Conservation (phyloP, 2,329 filamentous ascomycete species). For the Colletotrichum echinochloae region DNA sequence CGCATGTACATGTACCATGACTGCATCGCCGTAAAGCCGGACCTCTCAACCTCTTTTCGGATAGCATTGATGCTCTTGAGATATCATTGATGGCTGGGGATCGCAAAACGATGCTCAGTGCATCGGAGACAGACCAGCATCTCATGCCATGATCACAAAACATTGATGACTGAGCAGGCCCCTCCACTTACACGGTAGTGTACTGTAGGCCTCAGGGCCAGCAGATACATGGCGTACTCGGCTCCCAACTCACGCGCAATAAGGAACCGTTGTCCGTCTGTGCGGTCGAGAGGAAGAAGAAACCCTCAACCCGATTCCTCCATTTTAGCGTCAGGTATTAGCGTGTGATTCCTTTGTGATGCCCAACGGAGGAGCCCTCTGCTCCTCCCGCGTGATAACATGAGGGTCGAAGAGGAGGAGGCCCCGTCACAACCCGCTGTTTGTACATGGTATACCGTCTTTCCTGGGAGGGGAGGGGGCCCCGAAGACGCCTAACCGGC, state of each 20-base stretch:
- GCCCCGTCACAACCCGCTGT: no score
- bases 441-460: no score
- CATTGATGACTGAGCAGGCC: neutral
- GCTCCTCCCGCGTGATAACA: neutral
- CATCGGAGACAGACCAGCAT: neutral
- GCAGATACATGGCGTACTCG: neutral
- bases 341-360: neutral
- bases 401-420: constrained; percentile 15
- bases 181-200: no score
- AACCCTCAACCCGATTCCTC: neutral
- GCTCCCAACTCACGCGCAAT: neutral
- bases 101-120: neutral
- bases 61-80: no score
- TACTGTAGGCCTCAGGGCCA: no score
- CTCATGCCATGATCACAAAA: constrained; percentile 13
- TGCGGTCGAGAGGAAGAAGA: constrained; percentile 12
- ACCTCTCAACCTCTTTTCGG: neutral
- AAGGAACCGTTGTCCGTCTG: constrained; percentile 5
- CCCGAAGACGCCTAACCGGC: constrained; percentile 38
- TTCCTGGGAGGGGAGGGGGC: neutral
- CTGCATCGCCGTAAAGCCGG: neutral
- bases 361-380: constrained; percentile 9
- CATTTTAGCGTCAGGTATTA: constrained; percentile 7
- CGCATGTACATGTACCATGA: no score
- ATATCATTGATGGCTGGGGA: neutral